Evolutionary conservation across 2,329 filamentous ascomycete species (phyloP).

Genomic region (Parafenestella ontariensis): DNA sequence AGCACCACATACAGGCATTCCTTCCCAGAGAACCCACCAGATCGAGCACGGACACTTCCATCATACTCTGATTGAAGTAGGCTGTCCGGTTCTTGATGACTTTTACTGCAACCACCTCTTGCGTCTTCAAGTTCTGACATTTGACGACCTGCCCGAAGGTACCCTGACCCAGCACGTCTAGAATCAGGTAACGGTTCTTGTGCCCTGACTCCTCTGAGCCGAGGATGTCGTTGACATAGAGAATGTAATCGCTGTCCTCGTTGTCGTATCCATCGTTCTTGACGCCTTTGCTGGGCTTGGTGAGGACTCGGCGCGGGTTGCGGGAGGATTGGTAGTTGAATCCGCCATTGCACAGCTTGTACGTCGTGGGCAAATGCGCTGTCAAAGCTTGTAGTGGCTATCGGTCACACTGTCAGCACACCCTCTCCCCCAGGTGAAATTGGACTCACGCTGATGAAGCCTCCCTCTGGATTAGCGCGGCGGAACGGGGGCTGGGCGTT

Average conservation of each 20-base stretch:
- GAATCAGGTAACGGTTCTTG: constrained; percentile 97
- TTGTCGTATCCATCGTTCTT: constrained; percentile 99
- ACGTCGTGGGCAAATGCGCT: constrained; percentile 89
- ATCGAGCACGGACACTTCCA: constrained; percentile 98
- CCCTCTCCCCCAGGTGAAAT: not conserved
- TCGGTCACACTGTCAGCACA: constrained; percentile 22
- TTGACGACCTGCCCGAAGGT: constrained; percentile 99
- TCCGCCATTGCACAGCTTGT: constrained; percentile 95
- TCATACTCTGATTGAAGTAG: constrained; percentile 99
- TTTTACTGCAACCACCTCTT: constrained; percentile 98
- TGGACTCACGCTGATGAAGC: constrained; percentile 88
- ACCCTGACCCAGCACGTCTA: constrained; percentile 95
- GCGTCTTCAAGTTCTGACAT: constrained; percentile 97
- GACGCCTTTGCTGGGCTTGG: constrained; percentile 96
- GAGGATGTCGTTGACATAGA: constrained; percentile 98
- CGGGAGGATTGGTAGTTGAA: constrained; percentile 99
- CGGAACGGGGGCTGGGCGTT: constrained; percentile 89
- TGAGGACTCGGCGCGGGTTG: constrained; percentile 93
- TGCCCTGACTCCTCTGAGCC: constrained; percentile 98
- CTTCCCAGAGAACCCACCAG: constrained; percentile 65
- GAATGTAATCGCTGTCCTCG: constrained; percentile 98
- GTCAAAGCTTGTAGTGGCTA: constrained; percentile 96
- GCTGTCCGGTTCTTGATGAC: constrained; percentile 99
- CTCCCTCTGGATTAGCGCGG: constrained; percentile 93
- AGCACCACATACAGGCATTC: constrained; percentile 11